Evolutionary conservation across 306 rosid genomes (phyloP).

Genomic region (Pyrus communis): DNA sequence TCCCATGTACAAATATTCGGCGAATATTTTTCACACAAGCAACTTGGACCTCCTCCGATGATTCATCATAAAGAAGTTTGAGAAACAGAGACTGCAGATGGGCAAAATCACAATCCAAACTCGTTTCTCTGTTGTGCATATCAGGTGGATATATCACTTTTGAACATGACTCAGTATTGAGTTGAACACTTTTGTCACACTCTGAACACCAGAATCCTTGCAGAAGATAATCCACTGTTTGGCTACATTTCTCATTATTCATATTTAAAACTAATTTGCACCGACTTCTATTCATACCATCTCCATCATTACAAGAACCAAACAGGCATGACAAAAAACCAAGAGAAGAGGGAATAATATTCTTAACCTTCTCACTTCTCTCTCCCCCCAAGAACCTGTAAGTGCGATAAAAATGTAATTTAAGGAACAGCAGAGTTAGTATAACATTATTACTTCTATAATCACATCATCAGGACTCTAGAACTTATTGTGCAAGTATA

Average conservation of each 20-base stretch:
- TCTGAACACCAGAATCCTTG: slow-evolving; percentile 87
- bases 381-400: slow-evolving; percentile 54
- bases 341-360: slow-evolving; percentile 56
- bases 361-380: slow-evolving; percentile 44
- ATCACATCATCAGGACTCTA: not conserved
- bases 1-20: slow-evolving; percentile 65
- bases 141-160: slow-evolving; percentile 27
- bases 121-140: slow-evolving; percentile 25
- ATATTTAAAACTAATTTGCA: slow-evolving; percentile 48
- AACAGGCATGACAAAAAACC: slow-evolving; percentile 82
- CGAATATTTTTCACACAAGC: slow-evolving; percentile 59
- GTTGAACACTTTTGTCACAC: slow-evolving; percentile 46
- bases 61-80: slow-evolving; percentile 67
- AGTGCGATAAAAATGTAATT: slow-evolving; percentile 20
- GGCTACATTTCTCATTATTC: slow-evolving; percentile 35
- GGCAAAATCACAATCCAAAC: slow-evolving; percentile 38
- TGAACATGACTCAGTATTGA: slow-evolving; percentile 27
- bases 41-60: slow-evolving; percentile 80
- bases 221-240: slow-evolving; percentile 47
- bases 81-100: slow-evolving; percentile 56
- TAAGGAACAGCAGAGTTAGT: slow-evolving; percentile 3
- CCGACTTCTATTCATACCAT: slow-evolving; percentile 25
- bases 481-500: not conserved
- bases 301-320: slow-evolving; percentile 53
- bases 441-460: not conserved